Conservation (phyloP, 768 basidiomycete species). For the Leccinum obscurum region DNA sequence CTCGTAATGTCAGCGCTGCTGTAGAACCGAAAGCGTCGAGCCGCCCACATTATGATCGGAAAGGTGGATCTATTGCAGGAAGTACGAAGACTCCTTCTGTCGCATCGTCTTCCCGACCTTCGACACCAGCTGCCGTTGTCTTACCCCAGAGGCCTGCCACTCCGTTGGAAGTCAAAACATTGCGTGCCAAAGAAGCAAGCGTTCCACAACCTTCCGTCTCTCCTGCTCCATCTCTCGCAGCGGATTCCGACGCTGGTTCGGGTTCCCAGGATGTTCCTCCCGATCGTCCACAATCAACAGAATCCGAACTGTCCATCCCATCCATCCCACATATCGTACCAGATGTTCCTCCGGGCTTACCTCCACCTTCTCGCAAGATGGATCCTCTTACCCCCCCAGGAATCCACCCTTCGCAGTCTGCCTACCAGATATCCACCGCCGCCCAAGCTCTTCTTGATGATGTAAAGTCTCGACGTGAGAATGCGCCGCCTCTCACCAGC, state of each 20-base stretch:
- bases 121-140: constrained; percentile 46
- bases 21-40: constrained; percentile 37
- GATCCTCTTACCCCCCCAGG: constrained; percentile 50
- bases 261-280: constrained; percentile 46
- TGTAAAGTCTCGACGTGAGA: constrained; percentile 72
- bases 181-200: constrained; percentile 42
- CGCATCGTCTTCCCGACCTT: constrained; percentile 55
- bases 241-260: constrained; percentile 51
- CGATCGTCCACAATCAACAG: constrained; percentile 41
- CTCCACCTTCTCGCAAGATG: constrained; percentile 45
- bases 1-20: constrained; percentile 40
- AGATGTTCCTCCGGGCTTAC: constrained; percentile 49
- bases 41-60: constrained; percentile 46
- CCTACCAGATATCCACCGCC: constrained; percentile 86
- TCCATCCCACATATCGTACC: constrained; percentile 51
- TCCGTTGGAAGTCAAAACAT: constrained; percentile 41
- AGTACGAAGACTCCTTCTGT: constrained; percentile 47
- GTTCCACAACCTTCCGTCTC: constrained; percentile 40
- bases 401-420: constrained; percentile 44
- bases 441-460: constrained; percentile 85
- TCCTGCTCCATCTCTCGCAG: constrained; percentile 48
- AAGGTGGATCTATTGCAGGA: constrained; percentile 32
- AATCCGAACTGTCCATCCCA: constrained; percentile 38
- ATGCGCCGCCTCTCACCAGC: constrained; percentile 40
- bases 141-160: constrained; percentile 45